Evolutionary conservation across 805 yeast genomes (phyloP).

Genomic region (Suhomyces pyralidae): DNA sequence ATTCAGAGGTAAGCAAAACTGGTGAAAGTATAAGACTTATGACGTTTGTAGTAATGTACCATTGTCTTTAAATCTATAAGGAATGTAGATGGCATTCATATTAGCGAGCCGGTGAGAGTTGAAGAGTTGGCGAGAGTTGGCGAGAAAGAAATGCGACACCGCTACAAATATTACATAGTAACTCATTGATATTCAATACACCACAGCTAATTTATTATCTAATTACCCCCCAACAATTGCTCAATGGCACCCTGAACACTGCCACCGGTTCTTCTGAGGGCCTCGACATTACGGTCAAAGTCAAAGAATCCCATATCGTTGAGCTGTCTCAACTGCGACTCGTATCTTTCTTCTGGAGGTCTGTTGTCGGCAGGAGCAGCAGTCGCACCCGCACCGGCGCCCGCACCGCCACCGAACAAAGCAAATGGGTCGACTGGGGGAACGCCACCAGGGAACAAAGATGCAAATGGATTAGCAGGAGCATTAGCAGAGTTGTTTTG

Average conservation of each 20-base stretch:
- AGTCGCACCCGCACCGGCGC: conserved; percentile 20
- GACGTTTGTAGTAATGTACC: too few relatives aligned
- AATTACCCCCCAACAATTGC: conserved; percentile 43
- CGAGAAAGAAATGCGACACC: too few relatives aligned
- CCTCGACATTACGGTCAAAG: conserved; percentile 87
- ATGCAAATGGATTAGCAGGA: conserved; percentile 37
- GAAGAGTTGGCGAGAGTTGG: too few relatives aligned
- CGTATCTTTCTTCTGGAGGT: conserved; percentile 47
- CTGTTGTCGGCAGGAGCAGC: conserved; percentile 38
- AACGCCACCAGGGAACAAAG: conserved; percentile 32
- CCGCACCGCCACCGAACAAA: conserved; percentile 42
- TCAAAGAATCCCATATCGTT: conserved; percentile 71
- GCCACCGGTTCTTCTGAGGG: conserved; percentile 93
- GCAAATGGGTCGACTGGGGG: conserved; percentile 53
- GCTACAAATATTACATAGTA: too few relatives aligned
- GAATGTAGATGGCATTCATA: too few relatives aligned
- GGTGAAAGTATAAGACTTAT: too few relatives aligned
- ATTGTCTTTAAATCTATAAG: too few relatives aligned
- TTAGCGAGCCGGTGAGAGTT: too few relatives aligned
- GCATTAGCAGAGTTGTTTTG: background rate
- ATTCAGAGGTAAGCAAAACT: too few relatives aligned
- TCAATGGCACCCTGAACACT: conserved; percentile 96
- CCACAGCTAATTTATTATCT: background rate
- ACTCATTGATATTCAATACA: too few relatives aligned
- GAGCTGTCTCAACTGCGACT: conserved; percentile 42